phyloP scores from a whole-genome alignment of 176 grass and related monocot genomes.

The Bolboschoenus planiculmis region DNA sequence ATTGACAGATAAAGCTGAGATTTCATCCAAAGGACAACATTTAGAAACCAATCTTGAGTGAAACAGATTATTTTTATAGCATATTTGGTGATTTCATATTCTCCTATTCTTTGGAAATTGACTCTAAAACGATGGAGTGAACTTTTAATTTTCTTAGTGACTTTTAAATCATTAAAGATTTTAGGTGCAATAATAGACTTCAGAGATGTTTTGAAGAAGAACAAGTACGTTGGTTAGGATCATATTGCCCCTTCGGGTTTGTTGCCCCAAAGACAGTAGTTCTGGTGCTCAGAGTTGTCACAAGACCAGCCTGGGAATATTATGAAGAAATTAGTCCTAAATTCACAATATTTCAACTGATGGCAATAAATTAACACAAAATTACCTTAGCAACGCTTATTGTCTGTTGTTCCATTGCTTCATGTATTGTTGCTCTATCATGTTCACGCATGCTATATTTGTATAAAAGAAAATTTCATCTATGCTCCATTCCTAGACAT shows the following conservation, averaged over 20 bases:
- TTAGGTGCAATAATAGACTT: background rate
- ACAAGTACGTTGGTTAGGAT: slow-evolving; percentile 68
- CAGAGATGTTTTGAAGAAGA: background rate
- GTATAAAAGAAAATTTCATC: background rate
- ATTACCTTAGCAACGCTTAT: slow-evolving; percentile 93
- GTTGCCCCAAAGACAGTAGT: slow-evolving; percentile 87
- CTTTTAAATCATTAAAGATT: background rate
- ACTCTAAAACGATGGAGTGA: background rate
- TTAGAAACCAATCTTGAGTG: background rate
- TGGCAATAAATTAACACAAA: slow-evolving; percentile 3
- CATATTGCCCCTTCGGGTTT: slow-evolving; percentile 94
- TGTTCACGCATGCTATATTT: slow-evolving; percentile 76
- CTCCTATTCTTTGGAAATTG: background rate
- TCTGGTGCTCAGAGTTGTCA: slow-evolving; percentile 85
- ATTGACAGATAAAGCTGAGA: slow-evolving; percentile 86
- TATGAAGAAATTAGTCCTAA: background rate
- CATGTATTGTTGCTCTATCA: slow-evolving; percentile 98
- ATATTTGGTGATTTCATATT: background rate
- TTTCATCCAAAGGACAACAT: slow-evolving; percentile 3
- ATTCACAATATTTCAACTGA: slow-evolving; percentile 6
- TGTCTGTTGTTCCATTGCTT: slow-evolving; percentile 99
- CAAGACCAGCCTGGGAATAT: slow-evolving; percentile 71
- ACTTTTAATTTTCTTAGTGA: background rate
- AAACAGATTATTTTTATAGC: background rate
- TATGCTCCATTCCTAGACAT: background rate